phyloP scores from a whole-genome alignment of 306 rosid species.

The Trifolium subterraneum region DNA sequence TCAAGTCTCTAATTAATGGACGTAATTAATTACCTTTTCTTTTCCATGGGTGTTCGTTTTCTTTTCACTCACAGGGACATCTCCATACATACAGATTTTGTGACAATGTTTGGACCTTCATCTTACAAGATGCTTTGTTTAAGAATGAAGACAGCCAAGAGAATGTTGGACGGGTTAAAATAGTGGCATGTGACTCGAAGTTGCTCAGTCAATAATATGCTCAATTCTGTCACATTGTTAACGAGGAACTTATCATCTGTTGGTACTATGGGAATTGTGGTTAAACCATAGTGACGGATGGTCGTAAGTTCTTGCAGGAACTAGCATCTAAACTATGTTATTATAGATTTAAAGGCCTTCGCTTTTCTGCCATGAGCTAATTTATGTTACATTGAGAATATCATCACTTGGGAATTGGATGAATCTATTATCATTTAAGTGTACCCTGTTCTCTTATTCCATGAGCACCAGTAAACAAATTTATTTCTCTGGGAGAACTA shows the following conservation, averaged over 20 bases:
- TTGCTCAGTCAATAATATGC: constrained; percentile 72
- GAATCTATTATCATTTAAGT: constrained; percentile 27
- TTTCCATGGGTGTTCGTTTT: background rate
- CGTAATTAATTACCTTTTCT: constrained; percentile 9
- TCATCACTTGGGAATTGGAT: constrained; percentile 41
- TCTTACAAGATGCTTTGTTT: constrained; percentile 69
- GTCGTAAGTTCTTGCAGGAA: constrained; percentile 43
- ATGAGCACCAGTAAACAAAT: too few species aligned
- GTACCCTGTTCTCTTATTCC: constrained; percentile 18
- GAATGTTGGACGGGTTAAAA: constrained; percentile 74
- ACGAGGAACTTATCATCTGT: constrained; percentile 35
- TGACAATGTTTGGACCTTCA: constrained; percentile 97
- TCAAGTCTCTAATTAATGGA: constrained; percentile 24
- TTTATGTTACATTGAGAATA: constrained; percentile 44
- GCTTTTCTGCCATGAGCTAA: constrained; percentile 44
- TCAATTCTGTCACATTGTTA: constrained; percentile 23
- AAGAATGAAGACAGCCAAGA: constrained; percentile 77
- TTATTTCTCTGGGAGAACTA: too few species aligned
- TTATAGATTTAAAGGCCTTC: constrained; percentile 48
- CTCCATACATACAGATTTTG: constrained; percentile 96
- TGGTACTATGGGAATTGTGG: constrained; percentile 42
- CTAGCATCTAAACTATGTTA: constrained; percentile 46
- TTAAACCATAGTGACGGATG: constrained; percentile 29
- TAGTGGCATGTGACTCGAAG: constrained; percentile 96
- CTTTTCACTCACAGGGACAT: constrained; percentile 70